Conservation (phyloP, 2,329 filamentous ascomycete species). For the Cylindrodendrum hubeiense region DNA sequence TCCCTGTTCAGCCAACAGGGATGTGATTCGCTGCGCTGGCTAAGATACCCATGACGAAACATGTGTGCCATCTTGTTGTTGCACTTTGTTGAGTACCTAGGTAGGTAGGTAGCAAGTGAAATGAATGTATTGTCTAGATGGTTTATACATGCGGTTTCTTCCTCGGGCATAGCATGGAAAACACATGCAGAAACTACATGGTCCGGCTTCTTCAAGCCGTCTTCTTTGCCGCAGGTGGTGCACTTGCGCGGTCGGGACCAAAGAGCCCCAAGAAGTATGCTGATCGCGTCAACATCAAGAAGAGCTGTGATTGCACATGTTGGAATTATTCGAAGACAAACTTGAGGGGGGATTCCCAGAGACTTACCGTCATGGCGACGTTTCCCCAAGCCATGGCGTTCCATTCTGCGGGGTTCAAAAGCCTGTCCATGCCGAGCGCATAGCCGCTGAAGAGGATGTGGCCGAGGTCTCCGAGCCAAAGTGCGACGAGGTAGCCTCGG, state of each 20-base stretch:
- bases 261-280: slow-evolving; percentile 72
- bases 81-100: too few species aligned
- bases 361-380: slow-evolving; percentile 72
- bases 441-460: slow-evolving; percentile 73
- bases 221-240: slow-evolving; percentile 41
- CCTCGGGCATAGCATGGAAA: not conserved
- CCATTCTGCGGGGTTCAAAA: slow-evolving; percentile 69
- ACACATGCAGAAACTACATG: not conserved
- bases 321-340: not conserved
- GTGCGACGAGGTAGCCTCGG: slow-evolving; percentile 73
- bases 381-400: slow-evolving; percentile 82
- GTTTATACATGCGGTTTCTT: not conserved
- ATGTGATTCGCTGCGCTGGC: slow-evolving; percentile 18
- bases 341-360: not conserved
- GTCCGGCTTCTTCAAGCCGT: slow-evolving; percentile 27
- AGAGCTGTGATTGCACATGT: slow-evolving; percentile 52
- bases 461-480: slow-evolving; percentile 75
- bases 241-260: slow-evolving; percentile 57
- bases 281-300: slow-evolving; percentile 68
- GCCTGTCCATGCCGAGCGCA: slow-evolving; percentile 67
- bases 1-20: not conserved
- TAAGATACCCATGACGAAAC: not conserved
- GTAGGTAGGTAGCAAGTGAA: too few species aligned
- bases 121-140: not conserved
- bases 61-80: too few species aligned